Evolutionary conservation across 108 stramenopile genomes (phyloP), one percentile per base, ranked within the genome.

Genomic region (Bacterosira constricta): DNA sequence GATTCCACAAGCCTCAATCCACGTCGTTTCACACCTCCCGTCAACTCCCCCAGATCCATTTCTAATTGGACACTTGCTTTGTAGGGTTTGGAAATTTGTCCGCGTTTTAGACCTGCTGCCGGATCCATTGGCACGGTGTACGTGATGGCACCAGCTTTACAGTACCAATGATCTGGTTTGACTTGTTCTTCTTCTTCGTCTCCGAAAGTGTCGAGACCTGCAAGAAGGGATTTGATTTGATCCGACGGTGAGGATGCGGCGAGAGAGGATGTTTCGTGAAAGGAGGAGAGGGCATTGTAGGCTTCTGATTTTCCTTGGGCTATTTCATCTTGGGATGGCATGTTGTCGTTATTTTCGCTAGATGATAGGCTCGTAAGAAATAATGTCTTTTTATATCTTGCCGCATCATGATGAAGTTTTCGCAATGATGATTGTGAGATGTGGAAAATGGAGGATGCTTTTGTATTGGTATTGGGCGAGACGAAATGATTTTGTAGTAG

Each of bases 111-210:
- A 0, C 92, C 92, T 44, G 88, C 90, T 0, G 90, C 88, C 1
- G 87, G 77, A 63, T 90, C 90, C 41, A 81, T 74, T 6, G 87
- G 74, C 1, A 91, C 81, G 30, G 83, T 41, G 49, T 90, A 94
- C 0, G 88, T 86, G 37, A 56, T 85, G 1, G 88, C 87, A 5
- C 64, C 76, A 3, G 87, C 81, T 27, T 61, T 63, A 82, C 92
- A 93, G 31, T 53, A 46, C 80, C 80, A 75, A 35, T 65, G 63
- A 6, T 70, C 63, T 18, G 64, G 15, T 42, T 36, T 52, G 20
- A 21, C 35, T 25, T 51, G 62, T 58, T 61, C 57, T 21, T 62
- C 54, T 15, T n/a, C 27, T 15, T 29, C 50, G 23, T 49, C 42
- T n/a, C 30, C 21, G 15, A 34, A 29, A 26, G 51, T 42, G 44